Evolutionary conservation across 1,284 basidiomycete species (phyloP).

Genomic region (Meripilus lineatus): DNA sequence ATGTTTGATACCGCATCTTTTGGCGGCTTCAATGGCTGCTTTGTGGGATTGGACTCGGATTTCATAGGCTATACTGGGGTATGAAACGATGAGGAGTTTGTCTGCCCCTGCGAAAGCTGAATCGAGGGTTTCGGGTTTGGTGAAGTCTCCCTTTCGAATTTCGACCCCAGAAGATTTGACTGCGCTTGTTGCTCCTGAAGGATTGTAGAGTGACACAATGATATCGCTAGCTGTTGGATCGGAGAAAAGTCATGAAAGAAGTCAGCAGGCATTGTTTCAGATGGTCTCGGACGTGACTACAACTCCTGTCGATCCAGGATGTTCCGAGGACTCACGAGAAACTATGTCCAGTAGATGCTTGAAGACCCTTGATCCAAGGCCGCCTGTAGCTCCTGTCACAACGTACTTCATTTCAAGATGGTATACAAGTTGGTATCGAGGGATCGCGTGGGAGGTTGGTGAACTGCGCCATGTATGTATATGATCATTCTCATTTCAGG

Average conservation of each 20-base stretch:
- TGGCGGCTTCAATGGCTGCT: conserved; percentile 36
- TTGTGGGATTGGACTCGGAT: conserved; percentile 28
- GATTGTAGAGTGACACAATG: conserved; percentile 30
- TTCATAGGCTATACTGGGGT: conserved; percentile 30
- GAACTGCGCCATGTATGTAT: too few species aligned
- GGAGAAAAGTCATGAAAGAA: not conserved
- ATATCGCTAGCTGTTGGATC: conserved; percentile 22
- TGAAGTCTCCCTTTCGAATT: conserved; percentile 29
- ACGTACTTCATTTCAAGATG: conserved; percentile 28
- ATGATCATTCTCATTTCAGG: too few species aligned
- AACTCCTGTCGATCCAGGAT: not conserved
- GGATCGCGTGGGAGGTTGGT: too few species aligned
- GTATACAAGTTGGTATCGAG: too few species aligned
- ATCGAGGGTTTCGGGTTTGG: conserved; percentile 27
- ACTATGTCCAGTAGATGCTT: conserved; percentile 29
- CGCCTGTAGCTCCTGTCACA: conserved; percentile 33
- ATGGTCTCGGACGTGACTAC: not conserved
- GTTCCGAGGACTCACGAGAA: conserved; percentile 17
- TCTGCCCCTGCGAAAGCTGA: conserved; percentile 29
- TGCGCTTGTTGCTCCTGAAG: conserved; percentile 21
- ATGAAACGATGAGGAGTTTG: conserved; percentile 34
- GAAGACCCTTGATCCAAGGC: conserved; percentile 32
- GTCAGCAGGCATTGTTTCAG: not conserved
- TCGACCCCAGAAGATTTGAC: conserved; percentile 23
- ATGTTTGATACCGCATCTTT: conserved; percentile 26